A percentile compares a stretch with the other conserved stretches of the same genome.
phyloP scores from a whole-genome alignment of 163 green algal genomes.

The Scenedesmus sp. region DNA sequence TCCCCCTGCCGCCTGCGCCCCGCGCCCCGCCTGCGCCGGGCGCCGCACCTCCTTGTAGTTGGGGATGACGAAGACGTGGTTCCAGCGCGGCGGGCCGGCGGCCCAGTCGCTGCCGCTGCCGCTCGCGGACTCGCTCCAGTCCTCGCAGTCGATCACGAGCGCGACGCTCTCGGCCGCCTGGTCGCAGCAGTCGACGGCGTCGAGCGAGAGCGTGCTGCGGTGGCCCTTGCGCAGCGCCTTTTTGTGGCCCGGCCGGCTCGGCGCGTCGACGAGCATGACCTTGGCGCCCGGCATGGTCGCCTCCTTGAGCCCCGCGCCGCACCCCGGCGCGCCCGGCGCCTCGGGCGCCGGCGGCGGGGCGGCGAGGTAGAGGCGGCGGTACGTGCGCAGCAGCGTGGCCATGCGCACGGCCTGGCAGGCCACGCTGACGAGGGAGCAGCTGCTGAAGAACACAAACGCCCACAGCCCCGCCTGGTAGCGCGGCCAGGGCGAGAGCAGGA shows the following conservation, averaged over 20 bases:
- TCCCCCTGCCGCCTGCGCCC: too few relatives aligned
- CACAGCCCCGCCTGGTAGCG: constrained; percentile 16
- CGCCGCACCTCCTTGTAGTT: constrained; percentile 45
- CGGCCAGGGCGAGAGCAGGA: constrained; percentile 23
- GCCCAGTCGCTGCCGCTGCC: constrained; percentile 40
- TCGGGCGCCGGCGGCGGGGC: neutral
- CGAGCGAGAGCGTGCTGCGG: constrained; percentile 5
- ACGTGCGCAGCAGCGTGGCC: constrained; percentile 21
- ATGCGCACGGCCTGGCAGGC: constrained; percentile 39
- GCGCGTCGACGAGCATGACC: neutral
- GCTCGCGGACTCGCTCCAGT: constrained; percentile 32
- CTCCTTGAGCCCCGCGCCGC: too few relatives aligned
- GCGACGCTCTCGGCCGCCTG: constrained; percentile 14
- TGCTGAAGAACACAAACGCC: constrained; percentile 33
- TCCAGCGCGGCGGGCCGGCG: constrained; percentile 36
- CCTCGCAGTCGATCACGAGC: constrained; percentile 24
- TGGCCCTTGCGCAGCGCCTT: constrained; percentile 26
- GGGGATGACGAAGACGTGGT: constrained; percentile 48
- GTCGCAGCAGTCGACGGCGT: constrained; percentile 17
- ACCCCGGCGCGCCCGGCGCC: too few relatives aligned
- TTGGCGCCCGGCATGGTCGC: neutral
- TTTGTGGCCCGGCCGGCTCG: constrained; percentile 27
- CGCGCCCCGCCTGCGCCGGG: neutral
- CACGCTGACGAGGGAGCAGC: constrained; percentile 26
- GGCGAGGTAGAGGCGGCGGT: neutral